Evolutionary conservation across 2,329 filamentous ascomycete species (phyloP), one percentile per base, ranked within the genome.

Genomic region (Alternaria infectoria): DNA sequence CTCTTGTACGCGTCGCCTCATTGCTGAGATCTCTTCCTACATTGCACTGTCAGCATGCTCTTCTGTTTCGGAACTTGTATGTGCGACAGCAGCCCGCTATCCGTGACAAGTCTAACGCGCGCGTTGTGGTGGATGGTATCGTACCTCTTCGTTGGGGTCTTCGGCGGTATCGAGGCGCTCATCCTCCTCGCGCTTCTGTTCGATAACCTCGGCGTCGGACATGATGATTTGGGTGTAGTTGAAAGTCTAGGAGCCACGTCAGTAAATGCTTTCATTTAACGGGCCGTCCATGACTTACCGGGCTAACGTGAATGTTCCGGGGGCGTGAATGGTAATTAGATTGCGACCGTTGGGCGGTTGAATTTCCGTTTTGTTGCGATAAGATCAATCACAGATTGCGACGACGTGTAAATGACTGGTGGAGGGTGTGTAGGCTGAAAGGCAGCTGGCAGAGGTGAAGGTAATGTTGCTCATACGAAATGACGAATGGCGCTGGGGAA

Each of bases 1-100:
- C 73, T 85, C 83, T 73, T 84, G 81, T 21, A 86, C 83, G 72
- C 83, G 83, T 75, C 83, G 82, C 77, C 84, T 85, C 84, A 86
- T 86, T 19, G 82, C 83, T 23, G 79, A 78, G 65, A 85, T 85
- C 59, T 81, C 79, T 51, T 81, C 77, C 77, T 80, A 36, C 50
- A 57, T 13, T 25, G 56, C 49, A 43, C 21, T 52, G 64, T 71
- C 46, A 67, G 64, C 54, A 54, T 52, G 19, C 5, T 17, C 17
- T 12, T 32, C 9, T 21, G 32, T 28, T 1, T 17, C 17, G 5
- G 10, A 13, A n/a, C 10, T 3, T 6, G 13, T 30, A 28, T 44
- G 6, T 6, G 43, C 46, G 8, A 23, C 15, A 36, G 15, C 15
- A 0, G 15, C 15, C 32, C 15, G 32, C 32, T 36, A 36, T 36